These are phyloP conservation scores for Lecanosticta acicola DNA, from an alignment of 2,329 filamentous ascomycete genomes.

Conservation along the genomic window DNA sequence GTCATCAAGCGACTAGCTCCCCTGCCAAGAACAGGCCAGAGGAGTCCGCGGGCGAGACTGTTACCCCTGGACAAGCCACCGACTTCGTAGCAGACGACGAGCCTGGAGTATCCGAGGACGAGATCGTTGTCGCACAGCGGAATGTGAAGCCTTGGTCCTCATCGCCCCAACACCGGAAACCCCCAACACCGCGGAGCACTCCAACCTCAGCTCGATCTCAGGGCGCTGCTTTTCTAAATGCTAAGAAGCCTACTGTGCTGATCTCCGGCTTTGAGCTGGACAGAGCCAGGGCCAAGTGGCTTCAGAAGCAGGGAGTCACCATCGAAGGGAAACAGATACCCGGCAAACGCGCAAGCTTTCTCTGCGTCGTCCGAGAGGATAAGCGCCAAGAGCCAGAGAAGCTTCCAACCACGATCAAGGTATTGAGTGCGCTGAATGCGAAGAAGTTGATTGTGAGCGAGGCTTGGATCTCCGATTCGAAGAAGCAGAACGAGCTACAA, in stretches of 20 bases:
- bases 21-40: not conserved
- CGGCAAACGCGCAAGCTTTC: slow-evolving; percentile 26
- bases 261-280: slow-evolving; percentile 17
- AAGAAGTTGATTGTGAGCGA: slow-evolving; percentile 45
- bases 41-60: not conserved
- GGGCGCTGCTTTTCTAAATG: not conserved
- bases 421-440: slow-evolving; percentile 40
- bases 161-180: too few species aligned
- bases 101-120: not conserved
- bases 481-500: slow-evolving; percentile 34
- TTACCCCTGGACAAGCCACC: not conserved
- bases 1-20: too few species aligned
- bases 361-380: slow-evolving; percentile 36
- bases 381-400: slow-evolving; percentile 5
- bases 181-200: not conserved
- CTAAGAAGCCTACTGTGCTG: slow-evolving; percentile 14
- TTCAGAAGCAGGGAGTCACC: slow-evolving; percentile 30
- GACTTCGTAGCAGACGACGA: not conserved
- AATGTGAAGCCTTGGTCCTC: too few species aligned
- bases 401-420: slow-evolving; percentile 41
- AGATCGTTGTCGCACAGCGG: slow-evolving; percentile 1
- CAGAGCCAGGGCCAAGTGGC: slow-evolving; percentile 26
- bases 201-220: not conserved
- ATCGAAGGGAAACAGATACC: slow-evolving; percentile 32
- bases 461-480: slow-evolving; percentile 41